Percentiles rank a stretch among this genome's conserved stretches.
These are phyloP conservation scores for Tetragonia tetragonoides DNA, from an alignment of 148 eudicot species.

Conservation along the genomic window DNA sequence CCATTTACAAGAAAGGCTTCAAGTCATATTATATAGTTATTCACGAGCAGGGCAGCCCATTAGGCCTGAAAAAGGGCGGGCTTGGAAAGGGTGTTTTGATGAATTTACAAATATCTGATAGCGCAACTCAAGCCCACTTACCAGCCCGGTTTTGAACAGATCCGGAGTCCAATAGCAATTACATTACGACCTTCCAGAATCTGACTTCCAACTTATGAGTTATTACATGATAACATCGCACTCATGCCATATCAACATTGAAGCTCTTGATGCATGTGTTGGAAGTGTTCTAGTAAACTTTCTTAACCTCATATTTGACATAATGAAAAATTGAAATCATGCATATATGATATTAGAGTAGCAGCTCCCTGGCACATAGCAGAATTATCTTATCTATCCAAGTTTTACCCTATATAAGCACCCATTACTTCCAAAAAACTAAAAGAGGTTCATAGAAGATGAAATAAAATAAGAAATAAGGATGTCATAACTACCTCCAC, in stretches of 20 bases:
- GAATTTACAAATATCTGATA: too few relatives aligned
- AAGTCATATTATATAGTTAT: too few relatives aligned
- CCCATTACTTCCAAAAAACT: background rate
- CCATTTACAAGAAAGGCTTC: background rate
- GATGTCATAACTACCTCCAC: slow-evolving; percentile 58
- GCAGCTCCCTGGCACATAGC: background rate
- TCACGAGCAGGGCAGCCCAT: too few relatives aligned
- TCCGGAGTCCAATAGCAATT: background rate
- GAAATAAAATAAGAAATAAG: background rate
- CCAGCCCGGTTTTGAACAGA: too few relatives aligned
- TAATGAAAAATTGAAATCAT: background rate
- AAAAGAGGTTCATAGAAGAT: too few relatives aligned
- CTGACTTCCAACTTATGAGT: background rate
- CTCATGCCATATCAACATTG: background rate
- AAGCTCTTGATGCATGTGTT: slow-evolving; percentile 1
- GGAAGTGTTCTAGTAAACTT: slow-evolving; percentile 3
- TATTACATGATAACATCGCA: background rate
- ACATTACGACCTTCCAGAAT: too few relatives aligned
- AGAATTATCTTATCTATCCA: background rate
- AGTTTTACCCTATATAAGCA: background rate
- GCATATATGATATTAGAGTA: background rate
- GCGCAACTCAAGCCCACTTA: too few relatives aligned
- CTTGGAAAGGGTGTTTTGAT: too few relatives aligned
- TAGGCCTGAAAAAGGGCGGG: too few relatives aligned
- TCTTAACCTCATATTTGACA: background rate